Conservation (phyloP, 768 basidiomycete genomes). For the Rhizopogon rudus region DNA sequence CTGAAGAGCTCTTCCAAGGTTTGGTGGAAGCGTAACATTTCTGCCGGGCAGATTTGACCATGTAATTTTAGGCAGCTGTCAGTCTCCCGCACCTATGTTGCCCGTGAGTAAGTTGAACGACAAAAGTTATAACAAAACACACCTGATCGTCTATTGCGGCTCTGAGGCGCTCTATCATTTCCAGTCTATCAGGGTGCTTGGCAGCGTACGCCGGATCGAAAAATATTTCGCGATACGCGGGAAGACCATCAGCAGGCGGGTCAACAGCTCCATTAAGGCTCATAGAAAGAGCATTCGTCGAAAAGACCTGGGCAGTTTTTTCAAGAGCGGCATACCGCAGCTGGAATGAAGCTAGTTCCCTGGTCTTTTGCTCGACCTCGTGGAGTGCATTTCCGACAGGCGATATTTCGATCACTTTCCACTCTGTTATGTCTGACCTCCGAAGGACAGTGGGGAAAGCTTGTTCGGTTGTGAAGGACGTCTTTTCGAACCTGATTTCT, state of each 20-base stretch:
- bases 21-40: slow-evolving; percentile 91
- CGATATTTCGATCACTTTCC: slow-evolving; percentile 71
- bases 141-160: slow-evolving; percentile 81
- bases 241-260: slow-evolving; percentile 67
- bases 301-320: slow-evolving; percentile 66
- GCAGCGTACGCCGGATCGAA: slow-evolving; percentile 64
- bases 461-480: slow-evolving; percentile 80
- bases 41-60: slow-evolving; percentile 72
- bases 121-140: slow-evolving; percentile 9
- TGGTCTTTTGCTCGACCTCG: slow-evolving; percentile 77
- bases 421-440: slow-evolving; percentile 77
- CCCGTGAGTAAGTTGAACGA: not conserved
- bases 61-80: slow-evolving; percentile 84
- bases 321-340: slow-evolving; percentile 72
- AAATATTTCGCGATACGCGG: slow-evolving; percentile 74
- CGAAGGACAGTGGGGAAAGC: slow-evolving; percentile 88
- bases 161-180: slow-evolving; percentile 68
- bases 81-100: slow-evolving; percentile 63
- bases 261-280: slow-evolving; percentile 85
- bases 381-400: slow-evolving; percentile 80
- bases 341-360: slow-evolving; percentile 66
- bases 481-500: slow-evolving; percentile 87
- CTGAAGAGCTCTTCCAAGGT: no score
- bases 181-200: slow-evolving; percentile 64
- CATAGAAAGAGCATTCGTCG: slow-evolving; percentile 83